Conservation (phyloP, 768 basidiomycete species). For the Mycena floridula region DNA sequence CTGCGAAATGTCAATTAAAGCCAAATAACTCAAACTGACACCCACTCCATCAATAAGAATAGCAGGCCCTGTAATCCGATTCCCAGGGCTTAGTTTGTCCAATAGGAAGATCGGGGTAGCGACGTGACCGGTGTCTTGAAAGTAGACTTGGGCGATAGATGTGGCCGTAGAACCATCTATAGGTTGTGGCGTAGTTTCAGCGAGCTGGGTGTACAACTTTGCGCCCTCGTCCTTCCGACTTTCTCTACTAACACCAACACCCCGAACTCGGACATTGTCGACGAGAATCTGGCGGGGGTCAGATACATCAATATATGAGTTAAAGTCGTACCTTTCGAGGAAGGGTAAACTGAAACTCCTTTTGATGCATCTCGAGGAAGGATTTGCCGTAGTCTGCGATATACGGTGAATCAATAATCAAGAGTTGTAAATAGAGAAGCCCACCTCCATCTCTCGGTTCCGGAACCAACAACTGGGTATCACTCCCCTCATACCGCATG, state of each 20-base stretch:
- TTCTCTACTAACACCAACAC: neutral
- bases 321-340: too few relatives aligned
- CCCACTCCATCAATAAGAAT: constrained; percentile 70
- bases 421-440: too few relatives aligned
- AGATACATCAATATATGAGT: too few relatives aligned
- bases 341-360: neutral
- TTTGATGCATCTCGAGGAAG: neutral
- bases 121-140: too few relatives aligned
- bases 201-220: neutral
- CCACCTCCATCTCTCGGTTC: too few relatives aligned
- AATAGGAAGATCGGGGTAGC: neutral
- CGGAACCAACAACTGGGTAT: too few relatives aligned
- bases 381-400: neutral
- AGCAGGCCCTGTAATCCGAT: constrained; percentile 53
- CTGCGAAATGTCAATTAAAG: too few relatives aligned
- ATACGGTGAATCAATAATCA: neutral
- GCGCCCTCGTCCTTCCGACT: neutral
- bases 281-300: neutral
- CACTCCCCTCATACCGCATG: neutral
- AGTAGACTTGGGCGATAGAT: neutral
- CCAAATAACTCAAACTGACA: too few relatives aligned
- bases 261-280: constrained; percentile 1
- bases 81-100: constrained; percentile 39
- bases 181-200: neutral
- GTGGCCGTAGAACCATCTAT: neutral